Percentiles rank a stretch among this genome's conserved stretches.
These are phyloP conservation scores for Magnolia changhungtana DNA, from an alignment of 164 flowering plant species.

Conservation along the genomic window DNA sequence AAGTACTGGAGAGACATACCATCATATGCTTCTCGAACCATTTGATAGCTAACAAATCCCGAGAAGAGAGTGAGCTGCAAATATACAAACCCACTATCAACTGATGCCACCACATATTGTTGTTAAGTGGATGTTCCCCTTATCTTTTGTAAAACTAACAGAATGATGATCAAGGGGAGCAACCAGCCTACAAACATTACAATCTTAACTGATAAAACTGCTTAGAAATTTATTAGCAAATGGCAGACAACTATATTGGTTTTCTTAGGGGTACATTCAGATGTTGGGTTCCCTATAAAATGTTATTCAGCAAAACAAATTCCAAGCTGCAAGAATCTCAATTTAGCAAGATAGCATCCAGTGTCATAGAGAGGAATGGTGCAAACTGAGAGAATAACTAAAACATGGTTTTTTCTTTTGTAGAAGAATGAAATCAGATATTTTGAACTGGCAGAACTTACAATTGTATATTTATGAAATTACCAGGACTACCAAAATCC, in stretches of 20 bases:
- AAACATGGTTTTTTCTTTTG: too few relatives aligned
- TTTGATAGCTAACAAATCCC: constrained; percentile 96
- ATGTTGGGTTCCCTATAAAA: too few relatives aligned
- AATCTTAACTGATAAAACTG: neutral
- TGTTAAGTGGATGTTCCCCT: neutral
- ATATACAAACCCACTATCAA: constrained; percentile 9
- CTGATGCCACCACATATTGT: neutral
- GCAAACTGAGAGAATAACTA: too few relatives aligned
- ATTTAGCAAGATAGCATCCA: neutral
- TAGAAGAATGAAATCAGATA: too few relatives aligned
- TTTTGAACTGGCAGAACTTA: too few relatives aligned
- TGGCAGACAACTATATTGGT: neutral
- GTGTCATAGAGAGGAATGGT: neutral
- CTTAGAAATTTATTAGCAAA: neutral
- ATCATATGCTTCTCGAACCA: constrained; percentile 99
- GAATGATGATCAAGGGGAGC: neutral
- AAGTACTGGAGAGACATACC: constrained; percentile 37
- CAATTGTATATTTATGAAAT: too few relatives aligned
- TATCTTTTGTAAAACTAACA: neutral
- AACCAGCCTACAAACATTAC: neutral
- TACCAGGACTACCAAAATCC: too few relatives aligned
- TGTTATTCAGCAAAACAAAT: neutral
- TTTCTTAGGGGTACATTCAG: too few relatives aligned
- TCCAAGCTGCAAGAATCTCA: neutral
- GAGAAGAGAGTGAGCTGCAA: constrained; percentile 96